phyloP scores from a whole-genome alignment of 805 yeast genomes.

The Ogataea nitratoaversa region DNA sequence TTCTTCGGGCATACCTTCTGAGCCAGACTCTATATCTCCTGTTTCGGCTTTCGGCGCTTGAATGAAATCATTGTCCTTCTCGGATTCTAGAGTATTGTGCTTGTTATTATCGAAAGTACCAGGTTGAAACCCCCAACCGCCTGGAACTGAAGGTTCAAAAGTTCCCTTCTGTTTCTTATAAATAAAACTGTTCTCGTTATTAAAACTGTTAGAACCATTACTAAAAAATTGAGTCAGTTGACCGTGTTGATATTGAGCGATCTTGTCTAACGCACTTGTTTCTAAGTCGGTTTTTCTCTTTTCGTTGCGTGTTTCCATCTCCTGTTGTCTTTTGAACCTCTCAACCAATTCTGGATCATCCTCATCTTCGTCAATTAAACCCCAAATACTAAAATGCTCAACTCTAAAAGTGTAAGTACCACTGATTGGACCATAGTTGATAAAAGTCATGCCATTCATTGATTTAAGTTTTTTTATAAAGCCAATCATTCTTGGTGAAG shows the following conservation, averaged over 20 bases:
- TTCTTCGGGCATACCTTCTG: too few species aligned
- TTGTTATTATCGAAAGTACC: slow-evolving; percentile 1
- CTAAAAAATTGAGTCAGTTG: slow-evolving; percentile 1
- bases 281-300: slow-evolving; percentile 17
- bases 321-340: slow-evolving; percentile 28
- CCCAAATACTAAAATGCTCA: slow-evolving; percentile 94
- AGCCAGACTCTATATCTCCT: background rate
- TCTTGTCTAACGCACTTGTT: slow-evolving; percentile 18
- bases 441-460: slow-evolving; percentile 68
- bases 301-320: slow-evolving; percentile 13
- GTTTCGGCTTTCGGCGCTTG: background rate
- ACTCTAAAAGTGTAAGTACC: slow-evolving; percentile 80
- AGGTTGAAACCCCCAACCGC: slow-evolving; percentile 26
- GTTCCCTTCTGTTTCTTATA: slow-evolving; percentile 28
- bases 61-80: slow-evolving; percentile 6
- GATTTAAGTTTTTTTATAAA: slow-evolving; percentile 49
- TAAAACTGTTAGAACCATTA: slow-evolving; percentile 1
- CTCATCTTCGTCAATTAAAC: slow-evolving; percentile 65
- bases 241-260: slow-evolving; percentile 15
- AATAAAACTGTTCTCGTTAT: slow-evolving; percentile 26
- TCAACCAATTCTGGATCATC: slow-evolving; percentile 44
- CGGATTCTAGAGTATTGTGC: background rate
- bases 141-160: slow-evolving; percentile 24
- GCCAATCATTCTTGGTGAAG: slow-evolving; percentile 39
- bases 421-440: slow-evolving; percentile 72